Base-by-base conservation (phyloP, 2,329 filamentous ascomycete genomes). In the Paracorniculantispora psalliotae region DNA sequence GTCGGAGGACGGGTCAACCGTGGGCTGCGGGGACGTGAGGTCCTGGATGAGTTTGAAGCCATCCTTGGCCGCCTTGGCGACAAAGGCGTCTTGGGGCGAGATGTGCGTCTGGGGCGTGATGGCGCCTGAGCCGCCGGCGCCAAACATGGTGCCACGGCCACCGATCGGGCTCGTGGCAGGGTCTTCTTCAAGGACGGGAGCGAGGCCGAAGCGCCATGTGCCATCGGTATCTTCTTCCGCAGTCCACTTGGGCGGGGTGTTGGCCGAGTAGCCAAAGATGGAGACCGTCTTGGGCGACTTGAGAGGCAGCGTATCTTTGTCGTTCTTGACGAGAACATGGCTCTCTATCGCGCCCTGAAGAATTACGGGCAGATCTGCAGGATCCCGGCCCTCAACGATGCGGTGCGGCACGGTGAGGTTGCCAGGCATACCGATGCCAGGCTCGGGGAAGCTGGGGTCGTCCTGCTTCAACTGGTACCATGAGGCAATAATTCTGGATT, bases 261-360 rank as follows among this genome's bases (percentile, higher is more conserved):
- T 76, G 35, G 78, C 81, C 13, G 85, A 85, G 67, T 87, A 88
- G 25, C 85, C 82, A 65, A 82, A 86, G n/a, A 88, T 63, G 1
- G 84, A 83, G 46, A 89, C 63, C 61, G 81, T 65, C 62, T 75
- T 72, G 4, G 79, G 79, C 9, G 75, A 68, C 7, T 75, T 75
- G 0, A 88, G 69, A 0, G 85, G 85, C 1, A 88, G 75, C 0
- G 81, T 72, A 12, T 73, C 75, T 48, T 81, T 80, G 30, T 67
- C 71, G 67, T 88, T 88, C 68, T 88, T 88, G 26, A 88, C 76
- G 0, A 88, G 76, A 1, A 88, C 85, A 56, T 86, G 83, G 4
- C 85, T 83, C 64, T 87, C 84, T 3, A 85, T 72, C 0, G 83
- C 84, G 4, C 82, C 81, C 17, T 83, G 74, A 0, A 86, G 67